Percentiles rank a stretch among this genome's conserved stretches.
Evolutionary conservation across 805 yeast species (phyloP).

Genomic region (Brettanomyces bruxellensis): DNA sequence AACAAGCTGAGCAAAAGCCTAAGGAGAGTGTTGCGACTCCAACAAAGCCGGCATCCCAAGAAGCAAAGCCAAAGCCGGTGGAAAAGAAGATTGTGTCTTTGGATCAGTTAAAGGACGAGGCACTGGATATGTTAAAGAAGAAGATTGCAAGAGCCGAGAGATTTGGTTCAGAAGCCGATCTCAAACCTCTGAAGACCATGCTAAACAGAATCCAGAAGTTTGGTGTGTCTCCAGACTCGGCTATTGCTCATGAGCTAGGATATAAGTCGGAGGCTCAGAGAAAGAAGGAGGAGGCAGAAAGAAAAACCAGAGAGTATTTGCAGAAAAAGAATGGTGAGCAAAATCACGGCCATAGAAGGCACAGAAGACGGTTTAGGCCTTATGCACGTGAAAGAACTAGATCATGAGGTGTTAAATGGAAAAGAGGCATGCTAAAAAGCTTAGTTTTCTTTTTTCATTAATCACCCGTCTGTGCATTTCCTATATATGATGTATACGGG

Average conservation of each 20-base stretch:
- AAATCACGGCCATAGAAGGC: neutral
- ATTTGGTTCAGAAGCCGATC: constrained; percentile 55
- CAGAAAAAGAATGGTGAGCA: neutral
- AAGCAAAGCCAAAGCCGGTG: constrained; percentile 8
- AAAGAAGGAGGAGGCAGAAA: neutral
- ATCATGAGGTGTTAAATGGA: neutral
- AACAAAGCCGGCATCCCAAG: constrained; percentile 3
- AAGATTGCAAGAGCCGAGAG: constrained; percentile 68
- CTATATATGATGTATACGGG: too few species aligned
- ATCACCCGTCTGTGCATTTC: too few species aligned
- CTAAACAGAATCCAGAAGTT: constrained; percentile 72
- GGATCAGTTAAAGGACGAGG: constrained; percentile 63
- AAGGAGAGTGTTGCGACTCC: neutral
- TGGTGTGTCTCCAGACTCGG: constrained; percentile 64
- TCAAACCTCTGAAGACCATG: constrained; percentile 48
- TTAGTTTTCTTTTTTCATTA: too few species aligned
- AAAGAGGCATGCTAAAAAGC: too few species aligned
- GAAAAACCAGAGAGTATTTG: constrained; percentile 1
- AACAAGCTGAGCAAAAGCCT: neutral
- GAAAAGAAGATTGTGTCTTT: constrained; percentile 35
- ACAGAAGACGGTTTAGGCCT: neutral
- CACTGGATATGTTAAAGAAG: constrained; percentile 56
- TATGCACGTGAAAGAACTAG: constrained; percentile 2
- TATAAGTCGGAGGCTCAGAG: constrained; percentile 20
- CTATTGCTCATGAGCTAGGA: constrained; percentile 62